Percentiles rank a stretch among this genome's conserved stretches.
Conservation (phyloP, 2,329 filamentous ascomycete genomes). For the Fusarium miscanthi region DNA sequence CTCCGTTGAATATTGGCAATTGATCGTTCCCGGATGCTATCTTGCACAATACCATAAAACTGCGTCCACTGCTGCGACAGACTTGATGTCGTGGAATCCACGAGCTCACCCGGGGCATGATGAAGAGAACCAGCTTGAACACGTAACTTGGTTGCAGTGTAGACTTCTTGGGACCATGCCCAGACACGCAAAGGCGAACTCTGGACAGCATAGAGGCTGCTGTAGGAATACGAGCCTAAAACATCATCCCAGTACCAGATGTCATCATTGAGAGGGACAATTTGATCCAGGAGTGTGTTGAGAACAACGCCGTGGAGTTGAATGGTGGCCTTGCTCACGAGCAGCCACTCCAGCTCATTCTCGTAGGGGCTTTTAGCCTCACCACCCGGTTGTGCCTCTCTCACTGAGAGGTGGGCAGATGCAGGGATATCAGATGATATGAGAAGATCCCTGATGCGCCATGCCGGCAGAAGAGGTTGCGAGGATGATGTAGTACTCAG, state of each 20-base stretch:
- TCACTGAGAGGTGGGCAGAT: slow-evolving; percentile 49
- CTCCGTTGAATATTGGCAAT: slow-evolving; percentile 76
- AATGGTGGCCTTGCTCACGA: slow-evolving; percentile 91
- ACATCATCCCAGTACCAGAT: slow-evolving; percentile 97
- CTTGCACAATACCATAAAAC: slow-evolving; percentile 84
- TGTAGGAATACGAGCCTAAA: slow-evolving; percentile 80
- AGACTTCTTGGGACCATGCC: slow-evolving; percentile 77
- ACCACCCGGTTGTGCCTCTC: slow-evolving; percentile 39
- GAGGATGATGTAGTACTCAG: slow-evolving; percentile 77
- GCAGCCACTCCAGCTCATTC: slow-evolving; percentile 87
- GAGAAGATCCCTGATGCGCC: slow-evolving; percentile 71
- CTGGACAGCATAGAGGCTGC: slow-evolving; percentile 86
- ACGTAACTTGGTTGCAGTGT: slow-evolving; percentile 66
- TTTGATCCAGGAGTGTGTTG: slow-evolving; percentile 81
- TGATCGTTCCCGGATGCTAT: slow-evolving; percentile 78
- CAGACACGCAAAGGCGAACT: slow-evolving; percentile 82
- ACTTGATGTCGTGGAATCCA: slow-evolving; percentile 52
- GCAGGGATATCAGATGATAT: slow-evolving; percentile 69
- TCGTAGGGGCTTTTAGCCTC: slow-evolving; percentile 66
- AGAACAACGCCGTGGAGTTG: slow-evolving; percentile 88
- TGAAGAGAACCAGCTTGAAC: slow-evolving; percentile 52
- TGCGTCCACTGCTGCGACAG: slow-evolving; percentile 67
- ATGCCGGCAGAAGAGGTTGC: slow-evolving; percentile 68
- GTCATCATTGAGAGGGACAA: slow-evolving; percentile 84
- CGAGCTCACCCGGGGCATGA: slow-evolving; percentile 47